Evolutionary conservation across 2,329 filamentous ascomycete species (phyloP), one percentile per base, ranked within the genome.

Genomic region (Neurospora sp.): DNA sequence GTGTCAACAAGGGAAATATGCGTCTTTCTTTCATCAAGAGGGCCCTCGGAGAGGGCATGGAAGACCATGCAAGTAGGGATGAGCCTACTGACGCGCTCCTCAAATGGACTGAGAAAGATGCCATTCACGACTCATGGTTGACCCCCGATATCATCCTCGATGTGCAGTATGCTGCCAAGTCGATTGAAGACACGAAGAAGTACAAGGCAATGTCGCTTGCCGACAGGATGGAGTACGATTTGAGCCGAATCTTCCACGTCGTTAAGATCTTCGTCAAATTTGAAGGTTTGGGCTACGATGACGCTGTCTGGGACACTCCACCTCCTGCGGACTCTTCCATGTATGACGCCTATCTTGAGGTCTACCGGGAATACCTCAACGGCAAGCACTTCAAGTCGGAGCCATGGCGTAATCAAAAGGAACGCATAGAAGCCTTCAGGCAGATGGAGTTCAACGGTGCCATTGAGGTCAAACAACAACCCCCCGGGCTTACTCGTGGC

Each of bases 141-240:
- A 88, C 92, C 11, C 86, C 94, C 8, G 96, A 99, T 75, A 93
- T 99, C 73, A 86, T 99, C n/a, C 88, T 99, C 66, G 87, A 92
- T 71, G 90, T 96, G 67, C 71, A 74, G 5, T 71, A 66, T 38
- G 72, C 73, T 0, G 71, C 72, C 19, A 68, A 73, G 6, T 72
- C 74, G 6, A 15, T 17, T 5, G 72, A 73, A 9, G 67, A 67
- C 3, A 71, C 73, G 10, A 69, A 69, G 15, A 89, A 88, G 70
- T 96, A 90, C 76, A 76, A 77, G 38, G 76, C 72, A 19, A 75
- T 86, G 28, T 72, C 75, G 82, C 6, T 71, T 6, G 80, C 87
- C 11, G 85, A 85, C 39, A 89, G 86, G 36, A 88, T 91, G 74
- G 87, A 90, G 68, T 85, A 90, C 17, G 93, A 96, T 75, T 83